phyloP scores from a whole-genome alignment of 2,329 filamentous ascomycete genomes.

The Knoxdaviesia proteae region DNA sequence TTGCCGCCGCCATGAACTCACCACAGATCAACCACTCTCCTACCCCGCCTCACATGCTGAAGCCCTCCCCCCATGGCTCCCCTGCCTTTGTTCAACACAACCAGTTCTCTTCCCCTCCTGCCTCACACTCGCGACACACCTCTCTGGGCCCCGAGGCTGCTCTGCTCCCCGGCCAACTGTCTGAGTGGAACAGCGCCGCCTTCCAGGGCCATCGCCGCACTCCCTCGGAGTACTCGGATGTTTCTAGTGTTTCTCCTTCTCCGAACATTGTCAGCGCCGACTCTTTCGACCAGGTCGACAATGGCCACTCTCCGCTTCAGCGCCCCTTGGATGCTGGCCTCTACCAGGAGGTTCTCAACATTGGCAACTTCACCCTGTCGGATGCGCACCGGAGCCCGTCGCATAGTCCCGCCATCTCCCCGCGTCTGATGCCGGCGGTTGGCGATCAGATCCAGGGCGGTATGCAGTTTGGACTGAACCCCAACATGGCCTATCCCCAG shows the following conservation, averaged over 20 bases:
- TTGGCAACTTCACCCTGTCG: slow-evolving; percentile 63
- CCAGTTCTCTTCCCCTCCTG: slow-evolving; percentile 29
- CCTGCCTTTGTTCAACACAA: slow-evolving; percentile 35
- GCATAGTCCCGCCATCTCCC: slow-evolving; percentile 47
- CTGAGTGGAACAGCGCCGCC: slow-evolving; percentile 32
- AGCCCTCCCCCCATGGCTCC: slow-evolving; percentile 25
- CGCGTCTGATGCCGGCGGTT: slow-evolving; percentile 33
- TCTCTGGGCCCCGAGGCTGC: slow-evolving; percentile 37
- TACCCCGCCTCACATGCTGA: slow-evolving; percentile 33
- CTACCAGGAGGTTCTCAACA: slow-evolving; percentile 18
- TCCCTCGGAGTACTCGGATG: slow-evolving; percentile 81
- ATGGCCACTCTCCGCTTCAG: slow-evolving; percentile 63
- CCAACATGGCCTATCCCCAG: too few species aligned
- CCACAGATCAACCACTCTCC: slow-evolving; percentile 32
- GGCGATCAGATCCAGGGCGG: not conserved
- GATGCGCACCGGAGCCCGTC: slow-evolving; percentile 59
- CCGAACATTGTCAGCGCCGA: slow-evolving; percentile 64
- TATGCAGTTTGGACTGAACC: too few species aligned
- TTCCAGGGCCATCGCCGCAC: slow-evolving; percentile 71
- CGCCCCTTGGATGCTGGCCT: slow-evolving; percentile 46
- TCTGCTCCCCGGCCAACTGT: slow-evolving; percentile 27
- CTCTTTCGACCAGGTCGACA: slow-evolving; percentile 51
- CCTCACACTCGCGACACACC: slow-evolving; percentile 30
- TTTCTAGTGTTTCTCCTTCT: slow-evolving; percentile 68
- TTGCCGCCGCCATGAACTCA: slow-evolving; percentile 29